Conservation (phyloP, 331 rosid species). For the Rhamnella rubrinervis region DNA sequence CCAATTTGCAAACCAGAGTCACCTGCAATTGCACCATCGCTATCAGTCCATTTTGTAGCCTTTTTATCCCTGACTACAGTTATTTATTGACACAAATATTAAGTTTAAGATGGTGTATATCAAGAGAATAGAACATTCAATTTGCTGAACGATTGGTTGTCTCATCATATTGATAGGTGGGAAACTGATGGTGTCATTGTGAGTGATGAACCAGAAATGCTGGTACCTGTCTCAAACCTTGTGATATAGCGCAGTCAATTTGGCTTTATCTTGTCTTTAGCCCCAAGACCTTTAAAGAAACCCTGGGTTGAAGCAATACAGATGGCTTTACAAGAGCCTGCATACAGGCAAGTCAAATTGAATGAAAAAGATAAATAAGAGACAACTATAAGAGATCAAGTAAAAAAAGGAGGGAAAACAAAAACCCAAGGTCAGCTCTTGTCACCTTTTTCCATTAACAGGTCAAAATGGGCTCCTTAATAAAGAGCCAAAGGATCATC, state of each 20-base stretch:
- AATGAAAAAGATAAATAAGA: not conserved
- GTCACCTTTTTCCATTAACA: too few species aligned
- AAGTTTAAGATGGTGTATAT: too few species aligned
- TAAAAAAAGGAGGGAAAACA: not conserved
- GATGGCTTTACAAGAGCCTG: not conserved
- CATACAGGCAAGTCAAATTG: not conserved
- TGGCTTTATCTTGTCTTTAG: not conserved
- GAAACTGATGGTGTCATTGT: too few species aligned
- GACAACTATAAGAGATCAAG: too few species aligned
- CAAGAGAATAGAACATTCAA: not conserved
- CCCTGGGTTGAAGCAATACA: not conserved
- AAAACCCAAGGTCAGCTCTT: not conserved
- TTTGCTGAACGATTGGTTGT: not conserved
- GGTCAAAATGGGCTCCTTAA: constrained; percentile 8
- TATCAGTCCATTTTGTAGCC: too few species aligned
- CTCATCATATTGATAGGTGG: not conserved
- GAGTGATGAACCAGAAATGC: too few species aligned
- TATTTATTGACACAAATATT: too few species aligned
- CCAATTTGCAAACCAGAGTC: too few species aligned
- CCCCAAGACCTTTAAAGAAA: not conserved
- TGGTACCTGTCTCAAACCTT: too few species aligned
- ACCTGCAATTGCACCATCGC: too few species aligned
- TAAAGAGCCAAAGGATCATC: not conserved
- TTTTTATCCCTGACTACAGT: too few species aligned
- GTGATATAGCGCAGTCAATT: not conserved